Evolutionary conservation across 805 yeast species (phyloP).

Genomic region (Wickerhamiella dianesei): DNA sequence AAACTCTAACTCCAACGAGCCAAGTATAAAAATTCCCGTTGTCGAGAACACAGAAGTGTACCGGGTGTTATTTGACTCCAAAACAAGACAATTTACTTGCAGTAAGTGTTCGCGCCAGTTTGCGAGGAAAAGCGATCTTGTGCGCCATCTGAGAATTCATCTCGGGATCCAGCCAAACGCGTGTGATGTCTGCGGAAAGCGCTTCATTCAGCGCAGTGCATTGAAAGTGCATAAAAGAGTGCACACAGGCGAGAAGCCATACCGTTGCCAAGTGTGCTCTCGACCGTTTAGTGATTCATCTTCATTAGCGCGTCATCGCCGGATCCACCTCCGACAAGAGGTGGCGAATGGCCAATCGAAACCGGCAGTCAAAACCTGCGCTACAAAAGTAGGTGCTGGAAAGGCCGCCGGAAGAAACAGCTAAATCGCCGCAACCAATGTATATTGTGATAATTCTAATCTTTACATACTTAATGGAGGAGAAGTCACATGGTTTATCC

Average conservation of each 20-base stretch:
- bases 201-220: conserved; percentile 72
- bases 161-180: conserved; percentile 28
- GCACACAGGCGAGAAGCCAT: conserved; percentile 74
- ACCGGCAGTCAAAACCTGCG: not conserved
- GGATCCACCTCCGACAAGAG: conserved; percentile 69
- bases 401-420: not conserved
- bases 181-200: conserved; percentile 49
- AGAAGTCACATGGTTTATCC: not conserved
- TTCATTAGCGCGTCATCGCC: conserved; percentile 60
- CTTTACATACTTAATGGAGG: too few species aligned
- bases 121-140: conserved; percentile 67
- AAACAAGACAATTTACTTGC: conserved; percentile 22
- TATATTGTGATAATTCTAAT: too few species aligned
- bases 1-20: not conserved
- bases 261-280: conserved; percentile 34
- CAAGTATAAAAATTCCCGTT: conserved; percentile 4
- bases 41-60: conserved; percentile 4
- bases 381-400: not conserved
- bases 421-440: too few species aligned
- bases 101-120: conserved; percentile 49
- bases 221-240: conserved; percentile 65
- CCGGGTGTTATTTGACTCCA: conserved; percentile 4
- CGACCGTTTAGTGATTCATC: conserved; percentile 27
- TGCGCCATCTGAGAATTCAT: conserved; percentile 65
- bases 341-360: not conserved